phyloP scores from a whole-genome alignment of 352 stramenopile genomes.

The Albugo laibachii region DNA sequence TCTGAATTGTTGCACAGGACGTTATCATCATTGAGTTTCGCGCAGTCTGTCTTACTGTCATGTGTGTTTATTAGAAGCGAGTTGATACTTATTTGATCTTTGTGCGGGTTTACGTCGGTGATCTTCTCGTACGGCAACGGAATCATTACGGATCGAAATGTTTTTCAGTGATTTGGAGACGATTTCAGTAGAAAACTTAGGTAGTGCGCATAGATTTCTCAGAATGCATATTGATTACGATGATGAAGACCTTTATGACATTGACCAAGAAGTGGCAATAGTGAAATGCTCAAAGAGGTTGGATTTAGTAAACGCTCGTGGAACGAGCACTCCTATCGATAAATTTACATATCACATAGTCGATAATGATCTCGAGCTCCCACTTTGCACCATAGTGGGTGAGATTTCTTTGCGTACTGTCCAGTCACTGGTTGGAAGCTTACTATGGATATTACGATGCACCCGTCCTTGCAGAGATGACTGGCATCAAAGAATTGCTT shows the following conservation, averaged over 20 bases:
- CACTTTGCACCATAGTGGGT: too few relatives aligned
- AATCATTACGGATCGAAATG: not conserved
- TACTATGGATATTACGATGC: too few relatives aligned
- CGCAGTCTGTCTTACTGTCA: slow-evolving; percentile 8
- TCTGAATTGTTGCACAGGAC: slow-evolving; percentile 6
- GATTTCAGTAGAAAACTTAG: slow-evolving; percentile 11
- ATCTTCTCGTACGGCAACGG: slow-evolving; percentile 11
- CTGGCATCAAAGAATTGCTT: too few relatives aligned
- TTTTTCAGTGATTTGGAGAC: not conserved
- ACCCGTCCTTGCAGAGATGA: too few relatives aligned
- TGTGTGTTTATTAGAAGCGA: slow-evolving; percentile 13
- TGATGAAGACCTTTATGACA: not conserved
- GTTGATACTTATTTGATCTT: slow-evolving; percentile 11
- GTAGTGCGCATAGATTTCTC: slow-evolving; percentile 8
- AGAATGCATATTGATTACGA: slow-evolving; percentile 10
- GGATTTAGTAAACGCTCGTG: too few relatives aligned
- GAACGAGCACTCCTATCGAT: too few relatives aligned
- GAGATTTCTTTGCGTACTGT: too few relatives aligned
- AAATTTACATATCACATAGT: too few relatives aligned
- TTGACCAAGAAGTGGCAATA: not conserved
- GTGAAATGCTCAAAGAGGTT: too few relatives aligned
- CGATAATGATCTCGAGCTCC: too few relatives aligned
- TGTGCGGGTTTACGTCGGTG: slow-evolving; percentile 11
- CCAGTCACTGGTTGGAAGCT: too few relatives aligned
- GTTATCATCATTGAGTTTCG: slow-evolving; percentile 5